Evolutionary conservation across 1,284 basidiomycete genomes (phyloP).

Genomic region (Schizopora paradoxa): DNA sequence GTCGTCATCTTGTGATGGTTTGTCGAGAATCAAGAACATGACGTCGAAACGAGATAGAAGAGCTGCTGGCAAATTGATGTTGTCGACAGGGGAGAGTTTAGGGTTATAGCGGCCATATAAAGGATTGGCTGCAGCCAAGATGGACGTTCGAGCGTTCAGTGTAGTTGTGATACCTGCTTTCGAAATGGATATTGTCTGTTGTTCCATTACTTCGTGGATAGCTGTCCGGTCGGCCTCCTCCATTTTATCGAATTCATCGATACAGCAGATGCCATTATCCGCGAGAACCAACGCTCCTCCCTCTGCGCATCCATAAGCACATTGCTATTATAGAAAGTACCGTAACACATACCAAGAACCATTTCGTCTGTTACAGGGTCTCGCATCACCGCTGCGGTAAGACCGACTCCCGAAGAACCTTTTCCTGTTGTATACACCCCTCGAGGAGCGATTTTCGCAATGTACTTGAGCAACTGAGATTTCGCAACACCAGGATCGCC

Average conservation of each 20-base stretch:
- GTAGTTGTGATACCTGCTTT: conserved; percentile 99
- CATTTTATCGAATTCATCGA: conserved; percentile 99
- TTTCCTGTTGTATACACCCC: conserved; percentile 98
- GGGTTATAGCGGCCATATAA: conserved; percentile 98
- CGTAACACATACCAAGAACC: conserved; percentile 78
- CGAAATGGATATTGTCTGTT: conserved; percentile 98
- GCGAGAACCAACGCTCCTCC: conserved; percentile 97
- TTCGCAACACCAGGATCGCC: conserved; percentile 99
- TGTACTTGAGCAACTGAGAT: conserved; percentile 96
- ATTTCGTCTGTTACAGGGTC: conserved; percentile 99
- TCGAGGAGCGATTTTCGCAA: conserved; percentile 95
- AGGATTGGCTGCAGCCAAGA: conserved; percentile 97
- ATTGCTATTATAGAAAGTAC: conserved; percentile 3
- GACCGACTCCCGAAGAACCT: conserved; percentile 96
- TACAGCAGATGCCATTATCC: conserved; percentile 99
- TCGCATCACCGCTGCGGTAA: conserved; percentile 98
- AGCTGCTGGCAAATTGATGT: conserved; percentile 98
- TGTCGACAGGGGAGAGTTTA: conserved; percentile 96
- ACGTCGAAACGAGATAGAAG: conserved; percentile 95
- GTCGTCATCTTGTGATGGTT: conserved; percentile 90
- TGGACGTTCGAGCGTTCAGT: conserved; percentile 96
- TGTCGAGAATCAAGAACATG: conserved; percentile 95
- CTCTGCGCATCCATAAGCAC: conserved; percentile 51
- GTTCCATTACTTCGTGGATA: conserved; percentile 99
- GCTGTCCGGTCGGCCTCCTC: conserved; percentile 96